Evolutionary conservation across 176 grass and related monocot genomes (phyloP).

Genomic region (Phoenix dactylifera): DNA sequence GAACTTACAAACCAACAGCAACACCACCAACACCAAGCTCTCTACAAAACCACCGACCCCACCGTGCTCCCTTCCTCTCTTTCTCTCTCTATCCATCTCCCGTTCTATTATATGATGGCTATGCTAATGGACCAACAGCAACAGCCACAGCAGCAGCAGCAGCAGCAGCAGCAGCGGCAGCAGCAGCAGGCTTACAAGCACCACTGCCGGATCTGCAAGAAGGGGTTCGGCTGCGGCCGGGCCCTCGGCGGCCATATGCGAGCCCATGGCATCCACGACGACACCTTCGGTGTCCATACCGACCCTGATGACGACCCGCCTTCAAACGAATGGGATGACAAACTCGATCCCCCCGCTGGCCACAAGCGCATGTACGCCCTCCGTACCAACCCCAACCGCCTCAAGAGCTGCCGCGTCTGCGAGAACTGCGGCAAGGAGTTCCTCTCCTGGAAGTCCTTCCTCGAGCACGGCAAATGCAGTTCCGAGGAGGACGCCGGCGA

Average conservation of each 20-base stretch:
- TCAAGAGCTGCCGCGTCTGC: slow-evolving; percentile 48
- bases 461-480: slow-evolving; percentile 55
- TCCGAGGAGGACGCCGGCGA: slow-evolving; percentile 23
- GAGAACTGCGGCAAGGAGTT: slow-evolving; percentile 74
- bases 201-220: slow-evolving; percentile 79
- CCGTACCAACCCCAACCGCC: slow-evolving; percentile 51
- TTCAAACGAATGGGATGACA: slow-evolving; percentile 17
- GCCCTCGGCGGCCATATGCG: slow-evolving; percentile 92
- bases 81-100: neutral
- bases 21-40: neutral
- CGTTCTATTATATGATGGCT: slow-evolving; percentile 25
- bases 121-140: slow-evolving; percentile 46
- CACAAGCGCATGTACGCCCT: slow-evolving; percentile 50
- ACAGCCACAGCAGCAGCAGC: neutral
- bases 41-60: slow-evolving; percentile 3
- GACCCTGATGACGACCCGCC: slow-evolving; percentile 19
- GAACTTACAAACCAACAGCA: slow-evolving; percentile 13
- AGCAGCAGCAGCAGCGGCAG: neutral
- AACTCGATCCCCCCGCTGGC: slow-evolving; percentile 1
- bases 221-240: slow-evolving; percentile 67
- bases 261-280: slow-evolving; percentile 52
- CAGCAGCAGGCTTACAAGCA: slow-evolving; percentile 46
- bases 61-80: neutral
- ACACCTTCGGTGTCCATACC: neutral
- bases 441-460: slow-evolving; percentile 49